Conservation (phyloP, 1,139 yeast genomes). For the Candida sanyaensis region DNA sequence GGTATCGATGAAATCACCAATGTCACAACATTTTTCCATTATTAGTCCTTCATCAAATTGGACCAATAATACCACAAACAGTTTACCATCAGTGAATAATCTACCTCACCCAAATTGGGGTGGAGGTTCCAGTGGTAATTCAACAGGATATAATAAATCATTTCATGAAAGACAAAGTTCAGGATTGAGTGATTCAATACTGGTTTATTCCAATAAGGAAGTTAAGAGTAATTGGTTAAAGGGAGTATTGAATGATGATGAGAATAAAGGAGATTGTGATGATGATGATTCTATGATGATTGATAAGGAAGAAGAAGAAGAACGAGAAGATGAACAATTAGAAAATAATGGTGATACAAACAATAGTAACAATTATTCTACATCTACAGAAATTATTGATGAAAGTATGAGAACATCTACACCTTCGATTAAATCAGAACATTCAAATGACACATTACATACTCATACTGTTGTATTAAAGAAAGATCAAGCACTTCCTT, state of each 20-base stretch:
- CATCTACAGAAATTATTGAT: neutral
- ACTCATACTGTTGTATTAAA: neutral
- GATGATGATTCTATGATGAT: conserved; percentile 5
- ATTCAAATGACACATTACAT: conserved; percentile 4
- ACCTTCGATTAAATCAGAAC: conserved; percentile 1
- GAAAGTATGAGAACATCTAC: conserved; percentile 1
- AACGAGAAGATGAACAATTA: neutral
- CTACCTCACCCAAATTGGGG: conserved; percentile 9
- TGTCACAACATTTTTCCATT: conserved; percentile 11
- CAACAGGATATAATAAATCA: neutral
- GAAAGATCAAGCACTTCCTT: neutral
- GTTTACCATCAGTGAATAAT: conserved; percentile 11
- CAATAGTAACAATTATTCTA: conserved; percentile 1
- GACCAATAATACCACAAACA: conserved; percentile 5
- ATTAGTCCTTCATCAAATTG: conserved; percentile 6
- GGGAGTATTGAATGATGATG: conserved; percentile 17
- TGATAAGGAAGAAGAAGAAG: conserved; percentile 6
- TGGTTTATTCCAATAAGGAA: conserved; percentile 5
- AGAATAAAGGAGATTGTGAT: neutral
- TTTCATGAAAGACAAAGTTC: conserved; percentile 5
- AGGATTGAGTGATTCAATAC: conserved; percentile 3
- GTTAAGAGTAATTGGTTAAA: conserved; percentile 16
- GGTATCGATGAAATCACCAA: conserved; percentile 11
- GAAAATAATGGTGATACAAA: neutral
- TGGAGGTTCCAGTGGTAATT: neutral